Evolutionary conservation across 768 basidiomycete species (phyloP).

Genomic region (Amanita polypyramis): DNA sequence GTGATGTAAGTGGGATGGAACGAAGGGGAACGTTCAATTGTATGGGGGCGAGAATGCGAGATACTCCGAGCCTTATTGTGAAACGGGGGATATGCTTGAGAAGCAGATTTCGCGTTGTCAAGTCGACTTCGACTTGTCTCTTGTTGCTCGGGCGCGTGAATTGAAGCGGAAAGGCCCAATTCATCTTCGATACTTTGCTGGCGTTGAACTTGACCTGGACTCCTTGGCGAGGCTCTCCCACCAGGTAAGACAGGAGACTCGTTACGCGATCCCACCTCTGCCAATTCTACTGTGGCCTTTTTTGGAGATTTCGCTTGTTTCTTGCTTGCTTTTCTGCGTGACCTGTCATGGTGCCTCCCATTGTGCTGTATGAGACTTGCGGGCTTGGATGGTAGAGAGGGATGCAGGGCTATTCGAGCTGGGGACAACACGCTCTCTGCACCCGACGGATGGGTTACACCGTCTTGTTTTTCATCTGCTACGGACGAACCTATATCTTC

Average conservation of each 20-base stretch:
- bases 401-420: conserved; percentile 10
- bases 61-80: conserved; percentile 24
- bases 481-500: too few species aligned
- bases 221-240: neutral
- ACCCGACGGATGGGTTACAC: neutral
- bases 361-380: neutral
- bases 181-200: neutral
- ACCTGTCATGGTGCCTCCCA: conserved; percentile 7
- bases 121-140: conserved; percentile 10
- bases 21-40: conserved; percentile 34
- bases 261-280: neutral
- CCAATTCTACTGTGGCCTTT: neutral
- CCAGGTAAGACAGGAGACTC: neutral
- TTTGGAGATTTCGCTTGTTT: conserved; percentile 13
- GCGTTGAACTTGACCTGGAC: neutral
- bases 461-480: neutral
- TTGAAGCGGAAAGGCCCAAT: conserved; percentile 10
- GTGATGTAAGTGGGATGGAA: conserved; percentile 32
- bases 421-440: too few species aligned
- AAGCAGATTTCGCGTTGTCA: conserved; percentile 39
- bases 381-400: conserved; percentile 13
- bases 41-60: conserved; percentile 46
- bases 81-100: conserved; percentile 30
- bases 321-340: conserved; percentile 14
- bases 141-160: conserved; percentile 8